phyloP scores from a whole-genome alignment of 1,284 basidiomycete genomes.

The Cutaneotrichosporon sp. region DNA sequence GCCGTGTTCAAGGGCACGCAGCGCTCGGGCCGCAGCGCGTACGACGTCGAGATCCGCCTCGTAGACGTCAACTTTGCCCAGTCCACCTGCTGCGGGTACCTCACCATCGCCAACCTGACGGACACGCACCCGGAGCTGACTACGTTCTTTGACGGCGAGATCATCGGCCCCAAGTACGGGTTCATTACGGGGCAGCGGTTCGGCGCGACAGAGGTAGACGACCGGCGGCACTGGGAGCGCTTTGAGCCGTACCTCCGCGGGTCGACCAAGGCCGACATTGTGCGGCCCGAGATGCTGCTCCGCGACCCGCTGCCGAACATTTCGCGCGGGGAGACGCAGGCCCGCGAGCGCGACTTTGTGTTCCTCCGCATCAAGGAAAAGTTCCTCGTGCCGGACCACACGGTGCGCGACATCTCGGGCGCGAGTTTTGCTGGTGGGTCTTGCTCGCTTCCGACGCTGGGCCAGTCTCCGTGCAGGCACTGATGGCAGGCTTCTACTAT shows the following conservation, averaged over 20 bases:
- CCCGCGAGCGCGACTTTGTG: slow-evolving; percentile 54
- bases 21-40: slow-evolving; percentile 78
- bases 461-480: no score
- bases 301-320: slow-evolving; percentile 55
- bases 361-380: slow-evolving; percentile 98
- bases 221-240: slow-evolving; percentile 85
- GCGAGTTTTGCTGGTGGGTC: slow-evolving; percentile 87
- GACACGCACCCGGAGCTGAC: slow-evolving; percentile 88
- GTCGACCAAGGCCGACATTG: slow-evolving; percentile 60
- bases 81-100: slow-evolving; percentile 81
- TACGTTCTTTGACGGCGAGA: slow-evolving; percentile 92
- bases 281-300: slow-evolving; percentile 72
- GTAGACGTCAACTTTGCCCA: slow-evolving; percentile 78
- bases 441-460: no score
- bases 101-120: slow-evolving; percentile 83
- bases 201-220: slow-evolving; percentile 82
- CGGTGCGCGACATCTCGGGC: slow-evolving; percentile 89
- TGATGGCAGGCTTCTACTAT: slow-evolving; percentile 74
- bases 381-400: slow-evolving; percentile 91
- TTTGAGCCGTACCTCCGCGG: slow-evolving; percentile 84
- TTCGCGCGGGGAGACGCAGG: slow-evolving; percentile 29
- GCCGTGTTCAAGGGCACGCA: slow-evolving; percentile 76
- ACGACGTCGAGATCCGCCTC: slow-evolving; percentile 79
- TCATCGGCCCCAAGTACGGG: slow-evolving; percentile 79
- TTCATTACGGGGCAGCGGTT: slow-evolving; percentile 77